Conservation (phyloP, 1,284 basidiomycete genomes). For the Singerocomus inundabilis region DNA sequence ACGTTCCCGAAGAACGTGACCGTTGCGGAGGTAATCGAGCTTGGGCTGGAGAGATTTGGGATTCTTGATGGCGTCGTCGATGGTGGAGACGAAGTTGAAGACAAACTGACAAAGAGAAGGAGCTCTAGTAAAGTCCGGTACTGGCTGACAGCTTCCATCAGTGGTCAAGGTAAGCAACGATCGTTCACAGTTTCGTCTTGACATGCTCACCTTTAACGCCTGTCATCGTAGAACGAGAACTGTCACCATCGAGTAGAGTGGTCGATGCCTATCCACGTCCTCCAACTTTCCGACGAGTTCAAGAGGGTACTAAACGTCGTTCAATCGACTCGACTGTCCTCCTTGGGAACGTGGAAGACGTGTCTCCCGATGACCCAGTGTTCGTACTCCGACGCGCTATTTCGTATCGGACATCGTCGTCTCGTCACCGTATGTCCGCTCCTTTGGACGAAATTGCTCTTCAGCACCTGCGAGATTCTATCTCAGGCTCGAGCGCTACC, state of each 20-base stretch:
- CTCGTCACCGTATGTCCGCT: conserved; percentile 64
- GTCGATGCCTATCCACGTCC: conserved; percentile 83
- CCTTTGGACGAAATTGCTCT: conserved; percentile 77
- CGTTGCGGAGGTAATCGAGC: conserved; percentile 94
- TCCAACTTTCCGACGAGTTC: conserved; percentile 65
- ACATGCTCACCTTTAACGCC: conserved; percentile 11
- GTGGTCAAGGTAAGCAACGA: conserved; percentile 58
- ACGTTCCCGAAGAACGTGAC: conserved; percentile 92
- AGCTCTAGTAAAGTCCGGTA: conserved; percentile 82
- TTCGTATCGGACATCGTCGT: conserved; percentile 64
- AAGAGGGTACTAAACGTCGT: conserved; percentile 70
- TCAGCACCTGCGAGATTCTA: conserved; percentile 66
- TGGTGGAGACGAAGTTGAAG: conserved; percentile 96
- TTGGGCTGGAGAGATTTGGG: conserved; percentile 88
- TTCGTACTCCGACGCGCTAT: conserved; percentile 84
- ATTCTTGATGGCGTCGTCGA: conserved; percentile 95
- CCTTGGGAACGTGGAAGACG: conserved; percentile 70
- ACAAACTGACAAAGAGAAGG: conserved; percentile 79
- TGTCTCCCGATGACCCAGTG: conserved; percentile 79
- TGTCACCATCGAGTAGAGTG: conserved; percentile 75
- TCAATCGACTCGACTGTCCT: conserved; percentile 81
- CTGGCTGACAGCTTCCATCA: conserved; percentile 59
- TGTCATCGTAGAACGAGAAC: conserved; percentile 60
- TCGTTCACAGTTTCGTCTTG: not conserved
- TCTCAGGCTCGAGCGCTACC: conserved; percentile 43